These are phyloP conservation scores for Psidium guajava DNA, from an alignment of 345 rosid species.

Conservation along the genomic window DNA sequence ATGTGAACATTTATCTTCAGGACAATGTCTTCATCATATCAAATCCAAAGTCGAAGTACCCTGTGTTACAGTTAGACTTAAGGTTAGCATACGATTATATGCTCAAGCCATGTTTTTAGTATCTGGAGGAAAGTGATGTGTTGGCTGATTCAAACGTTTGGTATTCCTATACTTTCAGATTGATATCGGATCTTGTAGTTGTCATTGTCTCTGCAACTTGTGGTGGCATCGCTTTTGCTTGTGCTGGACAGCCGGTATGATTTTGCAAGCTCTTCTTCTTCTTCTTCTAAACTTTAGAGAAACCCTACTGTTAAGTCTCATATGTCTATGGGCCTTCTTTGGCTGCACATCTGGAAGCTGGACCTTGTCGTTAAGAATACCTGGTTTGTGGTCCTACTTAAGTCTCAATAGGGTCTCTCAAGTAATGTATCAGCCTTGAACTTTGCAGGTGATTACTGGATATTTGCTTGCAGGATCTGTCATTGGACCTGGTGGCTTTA, in stretches of 20 bases:
- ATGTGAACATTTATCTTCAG: conserved; percentile 29
- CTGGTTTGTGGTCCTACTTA: not conserved
- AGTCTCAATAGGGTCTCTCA: not conserved
- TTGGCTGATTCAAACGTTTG: conserved; percentile 7
- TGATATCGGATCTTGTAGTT: conserved; percentile 94
- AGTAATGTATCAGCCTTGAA: not conserved
- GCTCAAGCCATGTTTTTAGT: not conserved
- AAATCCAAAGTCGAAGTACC: conserved; percentile 92
- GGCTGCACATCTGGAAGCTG: not conserved
- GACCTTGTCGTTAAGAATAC: not conserved
- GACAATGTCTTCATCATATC: conserved; percentile 96
- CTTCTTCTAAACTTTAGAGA: not conserved
- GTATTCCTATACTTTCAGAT: conserved; percentile 33
- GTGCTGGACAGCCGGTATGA: conserved; percentile 97
- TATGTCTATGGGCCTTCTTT: not conserved
- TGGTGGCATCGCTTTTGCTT: conserved; percentile 98
- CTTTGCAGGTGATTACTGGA: conserved; percentile 85
- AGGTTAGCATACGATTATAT: conserved; percentile 26
- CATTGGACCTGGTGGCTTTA: conserved; percentile 94
- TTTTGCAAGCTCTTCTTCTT: not conserved
- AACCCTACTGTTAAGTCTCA: not conserved
- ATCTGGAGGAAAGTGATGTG: not conserved
- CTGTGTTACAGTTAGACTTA: conserved; percentile 85
- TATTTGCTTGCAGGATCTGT: conserved; percentile 84
- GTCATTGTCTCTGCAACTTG: conserved; percentile 98